Base-by-base conservation (phyloP, 1,139 yeast species). In the Pichia kudriavzevii region DNA sequence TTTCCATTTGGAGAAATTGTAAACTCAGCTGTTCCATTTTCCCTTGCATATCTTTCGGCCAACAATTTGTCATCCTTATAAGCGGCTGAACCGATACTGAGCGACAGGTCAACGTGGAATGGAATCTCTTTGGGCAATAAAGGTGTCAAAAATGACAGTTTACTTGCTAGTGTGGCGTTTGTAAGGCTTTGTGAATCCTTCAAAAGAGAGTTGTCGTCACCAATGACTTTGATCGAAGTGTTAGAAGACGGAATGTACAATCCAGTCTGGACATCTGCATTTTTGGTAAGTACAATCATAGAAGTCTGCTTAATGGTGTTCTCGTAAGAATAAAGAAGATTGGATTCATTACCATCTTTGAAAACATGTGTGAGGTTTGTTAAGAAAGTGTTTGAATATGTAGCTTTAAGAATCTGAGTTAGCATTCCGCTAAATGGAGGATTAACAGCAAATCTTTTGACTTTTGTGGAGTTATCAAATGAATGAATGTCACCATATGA, bases 21-120 rank as follows among this genome's bases (percentile, higher is more conserved):
- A 44, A 60, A 75, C 5, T 45, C 44, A 0, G 81, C 72, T 1
- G 72, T 61, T 22, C 81, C 82, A 40, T 59, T 58, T 44, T 66
- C 69, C 19, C 39, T 43, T 2, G 60, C 53, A 20, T 47, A 49
- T 14, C 62, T 44, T 18, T 56, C 51, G 16, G 56, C 36, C 3
- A 53, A 42, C 8, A 43, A 35, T 6, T 18, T 15, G 5, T 20
- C 14, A 9, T 29, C 34, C 7, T 28, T 12, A 24, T 36, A 40
- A 2, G 34, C 36, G 26, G 35, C 41, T n/a, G 28, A 11, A 4
- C 24, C 32, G 6, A 34, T 9, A 12, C 19, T 23, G 6, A 32
- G 43, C 17, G 48, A 40, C 4, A 55, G 31, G 25, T 48, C 50
- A 30, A 53, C 48, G 16, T 43, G 40, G 36, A 43, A 53, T 20